Percentiles rank a stretch among this genome's conserved stretches.
Conservation (phyloP, 1,284 basidiomycete genomes). For the Ustilago nuda region DNA sequence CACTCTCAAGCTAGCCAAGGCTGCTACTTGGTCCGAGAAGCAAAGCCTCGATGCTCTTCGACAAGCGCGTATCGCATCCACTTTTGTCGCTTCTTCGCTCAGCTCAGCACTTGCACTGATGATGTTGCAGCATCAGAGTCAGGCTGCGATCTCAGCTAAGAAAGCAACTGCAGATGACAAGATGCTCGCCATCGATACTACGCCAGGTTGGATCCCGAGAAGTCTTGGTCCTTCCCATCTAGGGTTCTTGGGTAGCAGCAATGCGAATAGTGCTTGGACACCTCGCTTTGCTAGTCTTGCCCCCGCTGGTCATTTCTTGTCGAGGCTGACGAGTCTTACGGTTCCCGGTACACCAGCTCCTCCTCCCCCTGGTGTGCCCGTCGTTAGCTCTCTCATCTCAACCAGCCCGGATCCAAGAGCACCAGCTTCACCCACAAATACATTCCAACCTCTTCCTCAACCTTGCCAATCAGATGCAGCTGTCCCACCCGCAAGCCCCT, state of each 20-base stretch:
- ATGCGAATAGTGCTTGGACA: background rate
- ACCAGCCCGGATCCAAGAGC: slow-evolving; percentile 14
- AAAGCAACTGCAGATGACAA: slow-evolving; percentile 6
- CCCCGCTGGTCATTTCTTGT: slow-evolving; percentile 61
- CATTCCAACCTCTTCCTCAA: slow-evolving; percentile 14
- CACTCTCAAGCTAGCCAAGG: slow-evolving; percentile 33
- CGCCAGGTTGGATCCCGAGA: slow-evolving; percentile 40
- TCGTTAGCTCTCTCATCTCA: slow-evolving; percentile 8
- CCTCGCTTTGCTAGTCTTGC: slow-evolving; percentile 55
- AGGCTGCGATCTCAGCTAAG: slow-evolving; percentile 20
- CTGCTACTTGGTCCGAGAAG: slow-evolving; percentile 11
- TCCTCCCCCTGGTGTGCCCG: slow-evolving; percentile 4
- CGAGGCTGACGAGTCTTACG: slow-evolving; percentile 53
- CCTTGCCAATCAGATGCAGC: slow-evolving; percentile 4
- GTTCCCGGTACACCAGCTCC: slow-evolving; percentile 37
- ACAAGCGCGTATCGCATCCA: slow-evolving; percentile 40
- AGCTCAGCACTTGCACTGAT: slow-evolving; percentile 46
- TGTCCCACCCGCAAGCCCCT: background rate
- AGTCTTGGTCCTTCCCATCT: slow-evolving; percentile 24
- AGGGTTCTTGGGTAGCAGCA: slow-evolving; percentile 23
- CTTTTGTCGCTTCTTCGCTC: slow-evolving; percentile 52
- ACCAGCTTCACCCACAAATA: slow-evolving; percentile 18
- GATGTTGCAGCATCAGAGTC: slow-evolving; percentile 46
- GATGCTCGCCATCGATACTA: slow-evolving; percentile 39
- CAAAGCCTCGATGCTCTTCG: slow-evolving; percentile 11